Conservation (phyloP, 2,329 filamentous ascomycete species). For the Penicillium paneum region DNA sequence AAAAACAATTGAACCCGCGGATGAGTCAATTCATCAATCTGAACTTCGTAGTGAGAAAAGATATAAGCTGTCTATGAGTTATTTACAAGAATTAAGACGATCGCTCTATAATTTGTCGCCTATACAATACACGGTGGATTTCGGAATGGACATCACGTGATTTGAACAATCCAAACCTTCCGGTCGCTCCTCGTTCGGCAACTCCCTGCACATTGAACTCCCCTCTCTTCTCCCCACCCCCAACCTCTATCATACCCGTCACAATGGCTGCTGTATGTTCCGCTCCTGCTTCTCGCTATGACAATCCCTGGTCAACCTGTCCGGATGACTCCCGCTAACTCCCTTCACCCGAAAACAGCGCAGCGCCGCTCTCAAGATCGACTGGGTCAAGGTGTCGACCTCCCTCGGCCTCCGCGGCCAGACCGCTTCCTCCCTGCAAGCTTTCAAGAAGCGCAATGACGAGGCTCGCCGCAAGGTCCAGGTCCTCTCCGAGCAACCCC, state of each 20-base stretch:
- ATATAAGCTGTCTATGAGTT: not conserved
- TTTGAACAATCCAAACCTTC: constrained; percentile 37
- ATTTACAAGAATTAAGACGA: not conserved
- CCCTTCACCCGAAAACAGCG: constrained; percentile 56
- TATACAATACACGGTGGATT: constrained; percentile 4
- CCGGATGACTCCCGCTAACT: constrained; percentile 23
- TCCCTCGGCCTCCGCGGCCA: constrained; percentile 95
- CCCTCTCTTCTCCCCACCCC: constrained; percentile 30
- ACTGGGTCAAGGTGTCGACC: constrained; percentile 93
- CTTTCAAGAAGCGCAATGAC: constrained; percentile 99
- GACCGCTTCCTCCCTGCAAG: constrained; percentile 84
- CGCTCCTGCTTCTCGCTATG: not conserved
- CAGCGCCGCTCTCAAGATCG: constrained; percentile 98
- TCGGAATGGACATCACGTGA: constrained; percentile 31
- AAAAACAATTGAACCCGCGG: constrained; percentile 31
- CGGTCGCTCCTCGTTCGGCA: constrained; percentile 36
- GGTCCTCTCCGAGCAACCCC: constrained; percentile 76
- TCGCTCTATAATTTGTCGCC: not conserved
- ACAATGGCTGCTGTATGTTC: constrained; percentile 46
- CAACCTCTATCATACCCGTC: constrained; percentile 28
- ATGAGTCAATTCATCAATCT: constrained; percentile 18
- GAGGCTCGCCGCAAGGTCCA: constrained; percentile 93
- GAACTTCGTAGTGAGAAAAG: not conserved
- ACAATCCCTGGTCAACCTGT: not conserved
- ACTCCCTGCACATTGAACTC: constrained; percentile 36